Evolutionary conservation across 2,329 filamentous ascomycete species (phyloP).

Genomic region (Dothideomycetes sp.): DNA sequence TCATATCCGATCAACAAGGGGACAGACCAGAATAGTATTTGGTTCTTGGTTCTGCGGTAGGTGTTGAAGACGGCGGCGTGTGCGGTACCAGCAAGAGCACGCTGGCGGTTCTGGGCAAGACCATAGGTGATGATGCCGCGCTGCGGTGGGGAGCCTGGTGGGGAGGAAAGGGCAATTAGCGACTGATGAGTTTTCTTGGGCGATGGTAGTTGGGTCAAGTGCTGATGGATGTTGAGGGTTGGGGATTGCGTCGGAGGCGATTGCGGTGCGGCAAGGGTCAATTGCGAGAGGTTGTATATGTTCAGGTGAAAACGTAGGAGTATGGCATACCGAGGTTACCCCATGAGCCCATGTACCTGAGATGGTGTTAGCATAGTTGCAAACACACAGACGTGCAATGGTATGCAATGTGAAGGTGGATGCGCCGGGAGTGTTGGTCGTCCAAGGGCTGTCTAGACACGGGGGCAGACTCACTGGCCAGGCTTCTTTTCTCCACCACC

Average conservation of each 20-base stretch:
- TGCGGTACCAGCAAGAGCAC: conserved; percentile 67
- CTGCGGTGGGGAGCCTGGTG: conserved; percentile 41
- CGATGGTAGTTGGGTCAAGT: conserved; percentile 12
- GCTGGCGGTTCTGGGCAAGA: conserved; percentile 79
- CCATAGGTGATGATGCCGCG: conserved; percentile 61
- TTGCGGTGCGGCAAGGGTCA: neutral
- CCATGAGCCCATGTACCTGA: conserved; percentile 66
- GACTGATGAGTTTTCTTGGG: conserved; percentile 17
- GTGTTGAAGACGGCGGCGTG: conserved; percentile 91
- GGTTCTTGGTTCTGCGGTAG: conserved; percentile 73
- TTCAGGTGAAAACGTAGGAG: conserved; percentile 21
- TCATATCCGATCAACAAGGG: conserved; percentile 72
- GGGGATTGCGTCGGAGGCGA: neutral
- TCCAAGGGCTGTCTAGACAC: neutral
- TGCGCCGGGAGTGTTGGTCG: neutral
- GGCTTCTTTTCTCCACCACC: conserved; percentile 34
- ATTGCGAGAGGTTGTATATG: neutral
- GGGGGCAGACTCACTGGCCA: conserved; percentile 28
- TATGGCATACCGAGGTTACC: conserved; percentile 58
- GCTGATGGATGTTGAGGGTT: neutral
- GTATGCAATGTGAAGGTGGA: no score
- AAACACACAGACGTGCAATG: neutral
- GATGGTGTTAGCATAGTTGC: conserved; percentile 21
- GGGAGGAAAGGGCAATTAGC: neutral
- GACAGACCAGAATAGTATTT: conserved; percentile 83